phyloP scores from a whole-genome alignment of 192 early-diverging fungal species.

The Coemansia sp. region DNA sequence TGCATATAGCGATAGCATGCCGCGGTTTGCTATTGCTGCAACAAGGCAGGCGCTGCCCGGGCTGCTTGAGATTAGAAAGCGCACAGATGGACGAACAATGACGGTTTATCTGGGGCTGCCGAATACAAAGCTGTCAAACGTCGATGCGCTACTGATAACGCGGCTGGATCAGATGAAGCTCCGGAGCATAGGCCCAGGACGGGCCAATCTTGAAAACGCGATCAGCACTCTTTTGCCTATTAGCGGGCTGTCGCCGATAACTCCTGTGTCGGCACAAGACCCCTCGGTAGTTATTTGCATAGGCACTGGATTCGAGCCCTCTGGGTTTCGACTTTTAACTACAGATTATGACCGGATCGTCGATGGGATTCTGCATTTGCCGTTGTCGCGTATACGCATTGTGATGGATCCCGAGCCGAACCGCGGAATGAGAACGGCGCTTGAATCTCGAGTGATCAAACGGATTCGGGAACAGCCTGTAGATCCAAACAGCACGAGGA shows the following conservation, averaged over 20 bases:
- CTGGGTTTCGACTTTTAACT: constrained; percentile 32
- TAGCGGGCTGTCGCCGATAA: constrained; percentile 17
- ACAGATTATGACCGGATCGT: constrained; percentile 27
- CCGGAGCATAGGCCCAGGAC: constrained; percentile 34
- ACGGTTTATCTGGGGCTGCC: constrained; percentile 37
- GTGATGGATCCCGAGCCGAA: constrained; percentile 26
- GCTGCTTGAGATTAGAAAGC: constrained; percentile 28
- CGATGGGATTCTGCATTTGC: constrained; percentile 22
- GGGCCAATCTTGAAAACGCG: constrained; percentile 47
- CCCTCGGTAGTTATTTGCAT: constrained; percentile 38
- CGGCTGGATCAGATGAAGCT: constrained; percentile 45
- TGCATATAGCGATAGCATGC: constrained; percentile 14
- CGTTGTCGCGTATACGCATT: constrained; percentile 13
- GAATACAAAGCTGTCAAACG: constrained; percentile 18
- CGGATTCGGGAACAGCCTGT: constrained; percentile 8
- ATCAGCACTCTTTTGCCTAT: constrained; percentile 36
- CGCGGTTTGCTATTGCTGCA: constrained; percentile 36
- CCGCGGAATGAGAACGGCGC: constrained; percentile 15
- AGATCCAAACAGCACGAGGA: background rate
- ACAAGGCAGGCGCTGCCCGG: constrained; percentile 27
- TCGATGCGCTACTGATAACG: constrained; percentile 43
- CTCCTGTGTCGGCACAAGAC: background rate
- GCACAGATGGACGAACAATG: constrained; percentile 15
- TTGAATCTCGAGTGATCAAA: constrained; percentile 26
- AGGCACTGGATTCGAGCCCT: constrained; percentile 36